These are phyloP conservation scores for Barnettozyma botsteinii DNA, from an alignment of 805 yeast species.

Conservation along the genomic window DNA sequence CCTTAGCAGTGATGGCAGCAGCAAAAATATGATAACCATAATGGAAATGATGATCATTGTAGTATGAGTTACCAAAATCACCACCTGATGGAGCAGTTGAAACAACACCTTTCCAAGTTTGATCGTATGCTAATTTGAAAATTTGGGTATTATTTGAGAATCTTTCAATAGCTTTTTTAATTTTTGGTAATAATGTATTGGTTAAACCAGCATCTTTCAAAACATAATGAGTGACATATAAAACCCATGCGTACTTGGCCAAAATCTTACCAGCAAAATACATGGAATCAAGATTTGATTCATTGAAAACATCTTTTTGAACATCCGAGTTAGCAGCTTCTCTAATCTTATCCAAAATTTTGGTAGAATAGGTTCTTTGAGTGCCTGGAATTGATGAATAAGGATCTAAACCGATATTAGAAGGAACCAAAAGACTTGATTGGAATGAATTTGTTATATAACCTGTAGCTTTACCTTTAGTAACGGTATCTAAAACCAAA, in stretches of 20 bases:
- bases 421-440: conserved; percentile 39
- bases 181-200: conserved; percentile 41
- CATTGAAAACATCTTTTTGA: conserved; percentile 36
- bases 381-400: conserved; percentile 30
- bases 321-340: conserved; percentile 33
- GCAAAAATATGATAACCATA: conserved; percentile 73
- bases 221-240: conserved; percentile 65
- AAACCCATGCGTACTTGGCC: conserved; percentile 85
- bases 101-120: conserved; percentile 70
- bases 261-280: conserved; percentile 84
- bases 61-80: conserved; percentile 69
- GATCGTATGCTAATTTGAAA: conserved; percentile 73
- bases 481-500: conserved; percentile 42
- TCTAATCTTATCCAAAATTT: conserved; percentile 27
- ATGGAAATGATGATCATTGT: conserved; percentile 75
- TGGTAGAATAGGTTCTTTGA: conserved; percentile 24
- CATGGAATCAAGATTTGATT: conserved; percentile 70
- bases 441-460: conserved; percentile 36
- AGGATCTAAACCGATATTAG: conserved; percentile 41
- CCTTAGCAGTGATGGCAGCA: conserved; percentile 53
- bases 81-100: conserved; percentile 56
- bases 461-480: conserved; percentile 42
- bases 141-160: conserved; percentile 66
- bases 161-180: conserved; percentile 63
- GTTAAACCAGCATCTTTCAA: conserved; percentile 53